Conservation (phyloP, 192 early-diverging fungal genomes). For the Chytriomyces sp. region DNA sequence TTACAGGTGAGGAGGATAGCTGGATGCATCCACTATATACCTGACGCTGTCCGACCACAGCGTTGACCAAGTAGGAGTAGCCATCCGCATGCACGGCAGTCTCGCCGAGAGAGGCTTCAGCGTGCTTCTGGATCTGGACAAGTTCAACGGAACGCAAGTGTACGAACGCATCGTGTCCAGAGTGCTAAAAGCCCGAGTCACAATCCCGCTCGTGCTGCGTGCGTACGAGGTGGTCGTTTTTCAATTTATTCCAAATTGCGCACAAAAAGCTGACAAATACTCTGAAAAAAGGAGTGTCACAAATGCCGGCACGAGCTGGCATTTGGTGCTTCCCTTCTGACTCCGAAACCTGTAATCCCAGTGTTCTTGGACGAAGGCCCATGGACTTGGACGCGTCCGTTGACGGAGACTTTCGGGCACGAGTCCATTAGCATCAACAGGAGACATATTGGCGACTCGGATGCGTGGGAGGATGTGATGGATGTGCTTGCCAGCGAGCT, state of each 20-base stretch:
- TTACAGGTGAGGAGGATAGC: too few species aligned
- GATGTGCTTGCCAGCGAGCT: constrained; percentile 8
- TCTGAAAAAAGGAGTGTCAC: neutral
- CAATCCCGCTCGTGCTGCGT: neutral
- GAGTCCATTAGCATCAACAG: neutral
- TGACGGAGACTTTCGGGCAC: neutral
- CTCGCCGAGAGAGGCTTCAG: neutral
- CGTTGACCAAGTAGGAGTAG: neutral
- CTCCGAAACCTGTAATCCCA: neutral
- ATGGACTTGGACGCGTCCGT: neutral
- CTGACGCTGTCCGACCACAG: neutral
- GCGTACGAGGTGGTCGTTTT: neutral
- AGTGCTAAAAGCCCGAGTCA: neutral
- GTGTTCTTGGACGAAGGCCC: neutral
- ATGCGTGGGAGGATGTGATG: constrained; percentile 14
- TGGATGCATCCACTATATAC: neutral
- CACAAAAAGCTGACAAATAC: neutral
- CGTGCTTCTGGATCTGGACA: neutral
- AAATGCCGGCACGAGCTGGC: neutral
- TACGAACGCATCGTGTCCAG: neutral
- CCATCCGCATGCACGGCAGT: neutral
- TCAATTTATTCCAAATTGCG: neutral
- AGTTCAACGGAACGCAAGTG: neutral
- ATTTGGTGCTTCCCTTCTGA: neutral
- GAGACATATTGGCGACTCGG: neutral